These are phyloP conservation scores for Alnus rubra DNA, from an alignment of 306 rosid genomes.

Conservation along the genomic window DNA sequence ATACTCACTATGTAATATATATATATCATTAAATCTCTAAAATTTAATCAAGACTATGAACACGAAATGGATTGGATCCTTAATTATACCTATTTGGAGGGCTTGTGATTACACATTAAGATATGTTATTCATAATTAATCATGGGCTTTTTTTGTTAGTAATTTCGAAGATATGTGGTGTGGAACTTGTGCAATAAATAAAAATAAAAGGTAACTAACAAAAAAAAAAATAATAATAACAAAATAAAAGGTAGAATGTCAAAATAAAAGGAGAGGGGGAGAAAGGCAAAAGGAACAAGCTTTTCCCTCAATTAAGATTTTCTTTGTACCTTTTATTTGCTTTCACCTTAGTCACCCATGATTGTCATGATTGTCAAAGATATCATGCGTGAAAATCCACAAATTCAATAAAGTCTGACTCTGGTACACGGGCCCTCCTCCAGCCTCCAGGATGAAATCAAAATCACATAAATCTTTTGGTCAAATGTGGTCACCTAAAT, in stretches of 20 bases:
- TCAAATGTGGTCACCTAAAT: no score
- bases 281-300: constrained; percentile 17
- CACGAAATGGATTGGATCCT: no score
- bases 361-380: constrained; percentile 18
- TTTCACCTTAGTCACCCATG: constrained; percentile 19
- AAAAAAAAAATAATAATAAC: no score
- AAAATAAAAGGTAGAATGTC: background rate
- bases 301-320: constrained; percentile 18
- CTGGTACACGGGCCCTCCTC: constrained; percentile 1
- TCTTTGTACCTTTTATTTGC: constrained; percentile 24
- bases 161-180: background rate
- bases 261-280: background rate
- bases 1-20: no score
- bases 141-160: no score
- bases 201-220: background rate
- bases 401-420: constrained; percentile 8
- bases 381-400: constrained; percentile 37
- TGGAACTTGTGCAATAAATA: background rate
- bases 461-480: no score
- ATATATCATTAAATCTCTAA: no score
- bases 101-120: no score
- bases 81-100: no score
- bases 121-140: no score
- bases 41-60: no score
- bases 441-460: no score